These are phyloP conservation scores for Pseudoneurospora amorphoporcata DNA, from an alignment of 495 filamentous ascomycete species.

Conservation along the genomic window DNA sequence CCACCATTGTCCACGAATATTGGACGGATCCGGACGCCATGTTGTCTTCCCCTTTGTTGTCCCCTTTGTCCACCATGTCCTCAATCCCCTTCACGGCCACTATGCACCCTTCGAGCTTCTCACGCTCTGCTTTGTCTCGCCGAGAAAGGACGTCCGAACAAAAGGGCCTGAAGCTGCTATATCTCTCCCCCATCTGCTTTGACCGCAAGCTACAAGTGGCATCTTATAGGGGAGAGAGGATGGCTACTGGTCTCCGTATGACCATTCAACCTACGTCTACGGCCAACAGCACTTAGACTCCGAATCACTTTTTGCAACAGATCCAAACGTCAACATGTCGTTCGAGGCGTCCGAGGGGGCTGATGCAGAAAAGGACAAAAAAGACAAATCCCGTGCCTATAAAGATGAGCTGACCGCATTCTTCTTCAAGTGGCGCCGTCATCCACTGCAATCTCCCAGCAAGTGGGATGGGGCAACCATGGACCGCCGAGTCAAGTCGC, in stretches of 20 bases:
- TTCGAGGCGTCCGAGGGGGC: background rate
- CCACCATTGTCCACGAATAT: background rate
- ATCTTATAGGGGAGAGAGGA: background rate
- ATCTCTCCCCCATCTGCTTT: background rate
- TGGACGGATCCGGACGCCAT: background rate
- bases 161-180: background rate
- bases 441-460: background rate
- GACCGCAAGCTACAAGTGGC: background rate
- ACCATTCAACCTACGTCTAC: background rate
- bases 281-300: background rate
- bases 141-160: background rate
- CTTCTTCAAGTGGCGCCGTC: background rate
- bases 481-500: background rate
- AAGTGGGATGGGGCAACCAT: background rate
- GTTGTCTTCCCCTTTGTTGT: background rate
- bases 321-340: background rate
- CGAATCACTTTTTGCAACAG: background rate
- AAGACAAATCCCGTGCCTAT: background rate
- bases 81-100: background rate
- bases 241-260: background rate
- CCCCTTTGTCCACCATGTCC: background rate
- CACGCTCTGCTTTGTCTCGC: background rate
- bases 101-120: background rate
- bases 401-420: background rate
- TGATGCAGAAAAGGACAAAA: background rate